Base-by-base conservation (phyloP, 306 rosid species). In the Spatholobus suberectus region DNA sequence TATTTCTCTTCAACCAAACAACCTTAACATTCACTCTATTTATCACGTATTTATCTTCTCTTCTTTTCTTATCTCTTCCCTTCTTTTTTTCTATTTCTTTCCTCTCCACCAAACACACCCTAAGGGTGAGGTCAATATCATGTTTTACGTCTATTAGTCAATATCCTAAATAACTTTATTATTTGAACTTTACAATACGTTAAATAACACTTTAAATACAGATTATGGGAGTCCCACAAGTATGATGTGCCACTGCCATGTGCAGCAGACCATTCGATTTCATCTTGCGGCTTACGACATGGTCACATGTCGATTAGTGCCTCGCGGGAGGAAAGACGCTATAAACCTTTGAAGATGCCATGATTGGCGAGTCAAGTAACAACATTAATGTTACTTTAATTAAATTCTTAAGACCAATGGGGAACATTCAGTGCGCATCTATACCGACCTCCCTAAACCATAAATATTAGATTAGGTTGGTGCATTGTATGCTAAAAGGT, bases 251-350 rank as follows among this genome's bases (percentile, higher is more conserved):
- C 88, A 73, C 47, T 58, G 23, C 0, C 88, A 73, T 58, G 84
- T 87, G 84, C 51, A 76, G 29, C 37, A 49, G 54, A 80, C 10
- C 66, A 55, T 59, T 82, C 38, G 20, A 73, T 74, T 47, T 13
- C 29, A 78, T 83, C 88, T 70, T 88, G 86, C 90, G 86, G 87
- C 93, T 82, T 41, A 89, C 80, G 88, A 0, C 57, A 75, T 69
- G 84, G 63, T 43, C 14, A 3, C 34, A 20, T 81, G 91, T 37
- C 6, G 65, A 40, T 79, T 76, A 35, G 26, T 70, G 32, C 3
- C 32, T 29, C 2, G 32, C n/a, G n/a, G n/a, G n/a, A n/a, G n/a
- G n/a, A n/a, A n/a, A n/a, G n/a, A n/a, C n/a, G n/a, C n/a, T n/a
- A n/a, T n/a, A 29, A 29, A 70, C 59, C 88, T 9, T 26, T 14